Evolutionary conservation across 176 grass and related monocot species (phyloP).

Genomic region (Alopecurus myosuroides): DNA sequence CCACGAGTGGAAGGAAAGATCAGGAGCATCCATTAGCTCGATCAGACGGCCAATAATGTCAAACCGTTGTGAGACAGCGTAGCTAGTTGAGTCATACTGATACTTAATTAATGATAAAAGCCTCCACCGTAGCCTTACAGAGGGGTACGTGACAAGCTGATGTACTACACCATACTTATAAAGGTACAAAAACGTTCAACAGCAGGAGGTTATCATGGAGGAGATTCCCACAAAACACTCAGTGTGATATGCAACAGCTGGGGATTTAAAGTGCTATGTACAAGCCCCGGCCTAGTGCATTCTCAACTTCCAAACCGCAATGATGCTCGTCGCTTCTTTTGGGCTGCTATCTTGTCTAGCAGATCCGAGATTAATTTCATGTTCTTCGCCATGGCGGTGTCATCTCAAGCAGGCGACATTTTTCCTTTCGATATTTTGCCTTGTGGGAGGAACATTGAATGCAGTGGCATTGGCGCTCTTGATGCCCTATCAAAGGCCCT

Average conservation of each 20-base stretch:
- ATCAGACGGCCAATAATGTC: too few relatives aligned
- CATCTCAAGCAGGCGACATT: neutral
- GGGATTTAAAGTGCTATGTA: neutral
- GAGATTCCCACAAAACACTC: too few relatives aligned
- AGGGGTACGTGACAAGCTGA: too few relatives aligned
- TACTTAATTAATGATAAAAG: too few relatives aligned
- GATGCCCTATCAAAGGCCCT: slow-evolving; percentile 41
- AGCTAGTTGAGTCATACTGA: too few relatives aligned
- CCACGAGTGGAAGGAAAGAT: too few relatives aligned
- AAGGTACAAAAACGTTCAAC: too few relatives aligned
- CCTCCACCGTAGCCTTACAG: too few relatives aligned
- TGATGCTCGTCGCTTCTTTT: neutral
- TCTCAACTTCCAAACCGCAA: neutral
- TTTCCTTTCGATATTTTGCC: slow-evolving; percentile 23
- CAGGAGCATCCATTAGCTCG: too few relatives aligned
- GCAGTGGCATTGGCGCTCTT: slow-evolving; percentile 46
- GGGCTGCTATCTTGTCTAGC: neutral
- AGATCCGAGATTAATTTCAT: neutral
- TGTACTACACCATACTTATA: too few relatives aligned
- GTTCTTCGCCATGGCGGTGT: neutral
- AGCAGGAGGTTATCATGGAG: too few relatives aligned
- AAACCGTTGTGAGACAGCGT: too few relatives aligned
- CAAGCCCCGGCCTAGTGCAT: neutral
- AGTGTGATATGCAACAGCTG: neutral
- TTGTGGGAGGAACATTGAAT: slow-evolving; percentile 43